Base-by-base conservation (phyloP, 371 early-diverging fungal genomes). In the Amoeboaphelidium protococcarum region DNA sequence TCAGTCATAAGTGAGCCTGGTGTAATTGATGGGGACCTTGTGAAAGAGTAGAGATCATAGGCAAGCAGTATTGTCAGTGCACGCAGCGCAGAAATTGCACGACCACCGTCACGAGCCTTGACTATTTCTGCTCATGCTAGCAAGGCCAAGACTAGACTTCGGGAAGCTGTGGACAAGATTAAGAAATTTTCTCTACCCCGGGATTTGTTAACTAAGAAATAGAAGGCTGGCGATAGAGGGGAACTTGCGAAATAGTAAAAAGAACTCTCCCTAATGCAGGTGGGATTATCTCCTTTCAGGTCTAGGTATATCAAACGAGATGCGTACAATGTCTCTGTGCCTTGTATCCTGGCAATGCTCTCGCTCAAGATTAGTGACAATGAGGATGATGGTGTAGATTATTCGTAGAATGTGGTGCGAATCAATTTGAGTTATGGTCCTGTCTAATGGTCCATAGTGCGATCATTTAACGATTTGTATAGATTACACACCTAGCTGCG, bases 401-500 rank as follows among this genome's bases (percentile, higher is more conserved):
- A 10, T 10, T 6, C 10, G 37, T 10, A 31, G 10, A 16, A 31
- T 10, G 37, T 6, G 37, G 75, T 74, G 55, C 69, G 78, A 25
- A 69, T 81, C 27, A 77, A 78, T 50, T 55, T 81, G 25, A 67
- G 73, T 47, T 83, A 83, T 49, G 84, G 84, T 12, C 76, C 75
- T 47, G 58, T 72, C 41, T 72, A 74, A 58, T 83, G 82, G 82
- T 70, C 73, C 2, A 71, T 83, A 41, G 56, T 66, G 27, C 71
- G 78, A n/a, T 60, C 69, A 2, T 65, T 76, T 43, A 61, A 68
- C 45, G 82, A 83, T 51, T 79, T 83, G 50, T 57, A 73, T 46
- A 55, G 63, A 21, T 58, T 83, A 46, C 78, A 82, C 55, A 61
- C 73, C 41, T 59, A 59, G 21, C 61, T 83, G 41, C 68, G 58